Percentiles rank a stretch among this genome's conserved stretches.
These are phyloP conservation scores for Eleusine coracana DNA, from an alignment of 176 grass and related monocot genomes.

Conservation along the genomic window DNA sequence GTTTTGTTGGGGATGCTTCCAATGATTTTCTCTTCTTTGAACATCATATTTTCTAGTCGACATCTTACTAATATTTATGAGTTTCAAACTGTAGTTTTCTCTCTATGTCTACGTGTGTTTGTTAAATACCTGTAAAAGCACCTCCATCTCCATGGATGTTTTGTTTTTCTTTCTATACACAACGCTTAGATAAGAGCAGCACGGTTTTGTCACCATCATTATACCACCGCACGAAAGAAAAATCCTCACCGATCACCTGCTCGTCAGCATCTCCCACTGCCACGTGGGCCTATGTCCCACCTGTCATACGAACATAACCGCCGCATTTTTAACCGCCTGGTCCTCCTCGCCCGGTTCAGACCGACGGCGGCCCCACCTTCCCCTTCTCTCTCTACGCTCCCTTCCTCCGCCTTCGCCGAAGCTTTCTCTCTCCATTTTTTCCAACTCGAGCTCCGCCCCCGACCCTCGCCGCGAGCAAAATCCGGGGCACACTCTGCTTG, in stretches of 20 bases:
- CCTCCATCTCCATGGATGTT: neutral
- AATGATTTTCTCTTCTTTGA: too few species aligned
- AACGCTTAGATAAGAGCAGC: neutral
- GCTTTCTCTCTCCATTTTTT: slow-evolving; percentile 27
- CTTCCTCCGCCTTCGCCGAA: slow-evolving; percentile 52
- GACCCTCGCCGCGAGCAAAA: neutral
- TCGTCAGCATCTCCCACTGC: neutral
- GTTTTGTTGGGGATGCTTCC: too few species aligned
- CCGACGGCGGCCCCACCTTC: slow-evolving; percentile 46
- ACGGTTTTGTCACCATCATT: neutral
- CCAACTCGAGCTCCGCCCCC: slow-evolving; percentile 32
- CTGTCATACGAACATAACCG: slow-evolving; percentile 27
- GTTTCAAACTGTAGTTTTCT: too few species aligned
- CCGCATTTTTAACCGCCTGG: slow-evolving; percentile 14
- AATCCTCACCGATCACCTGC: slow-evolving; percentile 13
- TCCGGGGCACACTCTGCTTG: neutral
- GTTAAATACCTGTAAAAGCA: neutral
- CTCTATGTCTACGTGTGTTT: neutral
- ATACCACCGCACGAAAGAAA: slow-evolving; percentile 5
- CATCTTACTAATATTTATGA: too few species aligned
- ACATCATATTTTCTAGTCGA: too few species aligned
- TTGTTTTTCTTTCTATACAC: neutral
- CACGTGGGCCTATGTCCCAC: slow-evolving; percentile 13
- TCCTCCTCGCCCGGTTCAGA: slow-evolving; percentile 32
- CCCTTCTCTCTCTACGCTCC: slow-evolving; percentile 26